Percentiles rank a stretch among this genome's conserved stretches.
Conservation (phyloP, 192 early-diverging fungal genomes). For the Coemansia biformis region DNA sequence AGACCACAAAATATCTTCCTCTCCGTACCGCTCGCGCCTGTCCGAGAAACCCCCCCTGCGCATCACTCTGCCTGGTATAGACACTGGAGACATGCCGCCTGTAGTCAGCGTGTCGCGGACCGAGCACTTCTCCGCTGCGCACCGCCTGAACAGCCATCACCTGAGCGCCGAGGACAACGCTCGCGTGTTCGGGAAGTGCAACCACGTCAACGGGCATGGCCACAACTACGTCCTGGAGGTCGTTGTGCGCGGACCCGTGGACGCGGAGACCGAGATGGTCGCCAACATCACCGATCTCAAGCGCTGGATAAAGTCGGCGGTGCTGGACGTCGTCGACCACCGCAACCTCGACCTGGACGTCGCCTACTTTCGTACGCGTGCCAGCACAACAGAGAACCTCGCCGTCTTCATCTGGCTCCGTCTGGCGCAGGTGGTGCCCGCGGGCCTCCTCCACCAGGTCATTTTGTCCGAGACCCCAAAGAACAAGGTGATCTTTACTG, state of each 20-base stretch:
- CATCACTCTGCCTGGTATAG: not conserved
- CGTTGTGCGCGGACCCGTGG: constrained; percentile 48
- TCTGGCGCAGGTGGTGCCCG: constrained; percentile 28
- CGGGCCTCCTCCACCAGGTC: constrained; percentile 31
- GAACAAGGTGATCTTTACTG: constrained; percentile 39
- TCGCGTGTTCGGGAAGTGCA: constrained; percentile 83
- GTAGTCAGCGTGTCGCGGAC: constrained; percentile 70
- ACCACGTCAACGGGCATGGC: constrained; percentile 76
- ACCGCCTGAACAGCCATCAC: constrained; percentile 73
- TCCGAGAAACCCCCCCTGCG: no score
- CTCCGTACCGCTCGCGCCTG: no score
- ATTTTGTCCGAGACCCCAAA: constrained; percentile 41
- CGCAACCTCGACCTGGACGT: constrained; percentile 83
- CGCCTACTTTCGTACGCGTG: constrained; percentile 58
- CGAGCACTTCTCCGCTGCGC: constrained; percentile 83
- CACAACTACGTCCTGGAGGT: constrained; percentile 75
- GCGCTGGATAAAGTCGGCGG: constrained; percentile 61
- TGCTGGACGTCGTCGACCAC: constrained; percentile 83
- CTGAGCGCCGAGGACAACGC: constrained; percentile 71
- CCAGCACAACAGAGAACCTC: constrained; percentile 85
- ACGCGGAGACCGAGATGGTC: constrained; percentile 83
- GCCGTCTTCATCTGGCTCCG: constrained; percentile 79
- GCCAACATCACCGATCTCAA: constrained; percentile 78
- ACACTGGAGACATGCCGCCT: constrained; percentile 16
- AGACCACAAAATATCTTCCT: no score